These are phyloP conservation scores for Tympanopsis confertula DNA, from an alignment of 2,329 filamentous ascomycete species.

Conservation along the genomic window DNA sequence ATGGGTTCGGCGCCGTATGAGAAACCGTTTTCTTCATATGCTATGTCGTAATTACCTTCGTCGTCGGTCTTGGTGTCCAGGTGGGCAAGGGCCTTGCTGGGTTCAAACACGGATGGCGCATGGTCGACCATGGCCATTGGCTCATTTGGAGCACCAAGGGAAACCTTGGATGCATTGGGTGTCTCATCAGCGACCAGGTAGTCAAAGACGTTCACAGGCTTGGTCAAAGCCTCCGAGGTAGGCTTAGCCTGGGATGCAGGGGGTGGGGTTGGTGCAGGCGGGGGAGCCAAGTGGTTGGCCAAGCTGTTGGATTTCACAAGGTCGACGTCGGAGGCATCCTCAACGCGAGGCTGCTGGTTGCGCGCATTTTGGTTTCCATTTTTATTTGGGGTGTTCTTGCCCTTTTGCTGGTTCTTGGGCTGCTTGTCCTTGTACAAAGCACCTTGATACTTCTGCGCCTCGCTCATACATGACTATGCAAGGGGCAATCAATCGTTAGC, in stretches of 20 bases:
- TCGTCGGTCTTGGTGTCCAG: constrained; percentile 37
- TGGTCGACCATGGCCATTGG: background rate
- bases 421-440: constrained; percentile 57
- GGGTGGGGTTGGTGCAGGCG: constrained; percentile 29
- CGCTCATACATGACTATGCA: constrained; percentile 78
- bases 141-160: constrained; percentile 22
- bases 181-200: constrained; percentile 68
- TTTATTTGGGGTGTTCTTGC: constrained; percentile 22
- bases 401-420: background rate
- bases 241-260: constrained; percentile 44
- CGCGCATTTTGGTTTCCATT: constrained; percentile 50
- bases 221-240: constrained; percentile 67
- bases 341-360: constrained; percentile 51
- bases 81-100: constrained; percentile 28
- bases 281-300: background rate
- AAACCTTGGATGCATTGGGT: constrained; percentile 59
- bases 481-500: too few relatives aligned
- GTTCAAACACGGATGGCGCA: background rate
- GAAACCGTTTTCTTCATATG: constrained; percentile 31
- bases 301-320: too few relatives aligned
- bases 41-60: constrained; percentile 30
- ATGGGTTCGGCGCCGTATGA: constrained; percentile 47
- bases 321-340: constrained; percentile 54
- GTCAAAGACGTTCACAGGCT: constrained; percentile 78
- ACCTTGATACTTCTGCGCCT: constrained; percentile 96